Evolutionary conservation across 805 yeast genomes (phyloP).

Genomic region (Zygosaccharomyces lentus): DNA sequence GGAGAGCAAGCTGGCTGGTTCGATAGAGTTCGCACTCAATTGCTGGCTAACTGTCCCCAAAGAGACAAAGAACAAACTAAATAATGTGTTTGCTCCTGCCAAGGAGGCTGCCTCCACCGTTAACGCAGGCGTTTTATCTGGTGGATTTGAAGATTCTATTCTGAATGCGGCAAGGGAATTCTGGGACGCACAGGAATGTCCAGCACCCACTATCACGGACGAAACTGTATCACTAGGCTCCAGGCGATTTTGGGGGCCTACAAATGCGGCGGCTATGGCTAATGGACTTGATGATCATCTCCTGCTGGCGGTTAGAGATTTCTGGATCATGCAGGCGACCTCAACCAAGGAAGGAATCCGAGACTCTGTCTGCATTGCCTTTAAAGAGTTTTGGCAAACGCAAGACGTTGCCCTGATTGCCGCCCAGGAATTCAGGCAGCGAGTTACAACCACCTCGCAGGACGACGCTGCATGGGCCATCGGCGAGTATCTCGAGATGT

Average conservation of each 20-base stretch:
- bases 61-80: not conserved
- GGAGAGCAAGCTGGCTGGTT: not conserved
- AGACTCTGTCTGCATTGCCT: no score
- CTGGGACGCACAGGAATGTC: not conserved
- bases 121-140: not conserved
- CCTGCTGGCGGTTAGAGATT: not conserved
- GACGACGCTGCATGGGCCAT: not conserved
- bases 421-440: not conserved
- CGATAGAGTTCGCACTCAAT: not conserved
- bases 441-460: not conserved
- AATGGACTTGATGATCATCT: no score
- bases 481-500: no score
- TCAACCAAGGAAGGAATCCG: no score
- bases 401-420: not conserved
- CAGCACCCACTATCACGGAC: no score
- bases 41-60: not conserved
- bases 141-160: not conserved
- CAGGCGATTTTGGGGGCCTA: not conserved
- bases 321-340: no score
- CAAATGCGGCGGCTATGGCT: no score
- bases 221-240: not conserved
- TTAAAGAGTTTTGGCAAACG: not conserved
- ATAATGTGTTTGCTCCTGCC: not conserved
- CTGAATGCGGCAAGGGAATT: not conserved
- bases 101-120: not conserved